Percentiles rank a stretch among this genome's conserved stretches.
These are phyloP conservation scores for Fusarium brachygibbosum DNA, from an alignment of 2,329 filamentous ascomycete genomes.

Conservation along the genomic window DNA sequence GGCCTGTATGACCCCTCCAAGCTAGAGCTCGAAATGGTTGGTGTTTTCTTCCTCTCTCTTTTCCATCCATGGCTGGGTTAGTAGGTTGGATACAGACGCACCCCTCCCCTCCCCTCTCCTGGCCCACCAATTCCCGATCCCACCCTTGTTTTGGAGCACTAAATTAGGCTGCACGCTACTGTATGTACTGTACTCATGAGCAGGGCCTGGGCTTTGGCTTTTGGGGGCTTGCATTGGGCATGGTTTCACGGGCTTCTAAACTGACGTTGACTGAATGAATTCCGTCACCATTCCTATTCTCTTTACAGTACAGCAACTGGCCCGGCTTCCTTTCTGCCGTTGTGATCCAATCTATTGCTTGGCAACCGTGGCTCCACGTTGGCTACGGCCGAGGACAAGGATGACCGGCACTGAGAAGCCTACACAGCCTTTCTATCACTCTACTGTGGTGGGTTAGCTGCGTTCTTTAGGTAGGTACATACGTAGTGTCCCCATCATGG, in stretches of 20 bases:
- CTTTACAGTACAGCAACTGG: slow-evolving; percentile 2
- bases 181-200: background rate
- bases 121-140: slow-evolving; percentile 37
- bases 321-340: slow-evolving; percentile 26
- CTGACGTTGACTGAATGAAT: slow-evolving; percentile 27
- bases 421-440: slow-evolving; percentile 4
- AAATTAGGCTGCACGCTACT: slow-evolving; percentile 6
- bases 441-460: slow-evolving; percentile 30
- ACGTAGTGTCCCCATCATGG: slow-evolving; percentile 39
- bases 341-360: slow-evolving; percentile 14
- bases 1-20: slow-evolving; percentile 31
- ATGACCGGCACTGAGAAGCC: slow-evolving; percentile 33
- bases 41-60: slow-evolving; percentile 10
- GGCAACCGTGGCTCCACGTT: slow-evolving; percentile 28
- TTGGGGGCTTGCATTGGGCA: slow-evolving; percentile 4
- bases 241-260: slow-evolving; percentile 2
- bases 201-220: slow-evolving; percentile 17
- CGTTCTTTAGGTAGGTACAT: slow-evolving; percentile 26
- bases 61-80: background rate
- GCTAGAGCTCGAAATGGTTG: slow-evolving; percentile 28
- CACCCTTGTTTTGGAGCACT: slow-evolving; percentile 30
- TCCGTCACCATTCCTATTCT: slow-evolving; percentile 37
- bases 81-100: slow-evolving; percentile 19
- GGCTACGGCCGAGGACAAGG: slow-evolving; percentile 10
- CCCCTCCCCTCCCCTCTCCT: slow-evolving; percentile 10